phyloP scores from a whole-genome alignment of 192 early-diverging fungal genomes.

The Backusella westeae region DNA sequence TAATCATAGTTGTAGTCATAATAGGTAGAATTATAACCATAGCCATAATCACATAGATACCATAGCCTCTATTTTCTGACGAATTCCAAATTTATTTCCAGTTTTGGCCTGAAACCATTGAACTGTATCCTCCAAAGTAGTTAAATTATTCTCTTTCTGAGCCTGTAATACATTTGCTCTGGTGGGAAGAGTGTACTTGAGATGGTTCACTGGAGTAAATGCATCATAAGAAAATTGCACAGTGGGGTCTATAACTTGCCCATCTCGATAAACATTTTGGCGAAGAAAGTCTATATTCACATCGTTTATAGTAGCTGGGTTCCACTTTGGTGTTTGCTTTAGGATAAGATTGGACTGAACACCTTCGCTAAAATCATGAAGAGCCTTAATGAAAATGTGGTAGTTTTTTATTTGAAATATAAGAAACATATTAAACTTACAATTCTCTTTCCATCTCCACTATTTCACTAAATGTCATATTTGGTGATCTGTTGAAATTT shows the following conservation, averaged over 20 bases:
- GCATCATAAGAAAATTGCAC: constrained; percentile 35
- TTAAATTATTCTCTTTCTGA: constrained; percentile 14
- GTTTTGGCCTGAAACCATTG: constrained; percentile 57
- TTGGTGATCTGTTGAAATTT: constrained; percentile 69
- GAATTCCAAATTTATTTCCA: constrained; percentile 64
- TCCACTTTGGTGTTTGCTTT: constrained; percentile 73
- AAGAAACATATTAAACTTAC: constrained; percentile 2
- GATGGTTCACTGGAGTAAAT: constrained; percentile 54
- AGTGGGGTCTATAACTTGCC: constrained; percentile 4
- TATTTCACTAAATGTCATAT: constrained; percentile 69
- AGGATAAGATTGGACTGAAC: constrained; percentile 76
- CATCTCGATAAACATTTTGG: constrained; percentile 46
- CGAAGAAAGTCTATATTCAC: constrained; percentile 38
- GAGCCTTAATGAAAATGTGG: constrained; percentile 22
- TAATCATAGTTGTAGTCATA: too few species aligned
- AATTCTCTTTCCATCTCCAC: constrained; percentile 83
- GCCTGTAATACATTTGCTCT: constrained; percentile 58
- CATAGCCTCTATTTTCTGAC: constrained; percentile 60
- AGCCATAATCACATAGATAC: too few species aligned
- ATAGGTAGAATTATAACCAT: too few species aligned
- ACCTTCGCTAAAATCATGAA: constrained; percentile 87
- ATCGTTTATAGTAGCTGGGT: constrained; percentile 56
- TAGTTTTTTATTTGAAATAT: too few species aligned
- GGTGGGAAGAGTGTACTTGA: constrained; percentile 56
- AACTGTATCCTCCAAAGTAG: constrained; percentile 45